Percentiles rank a stretch among this genome's conserved stretches.
These are phyloP conservation scores for Colletotrichum australisinense DNA, from an alignment of 2,329 filamentous ascomycete species.

Conservation along the genomic window DNA sequence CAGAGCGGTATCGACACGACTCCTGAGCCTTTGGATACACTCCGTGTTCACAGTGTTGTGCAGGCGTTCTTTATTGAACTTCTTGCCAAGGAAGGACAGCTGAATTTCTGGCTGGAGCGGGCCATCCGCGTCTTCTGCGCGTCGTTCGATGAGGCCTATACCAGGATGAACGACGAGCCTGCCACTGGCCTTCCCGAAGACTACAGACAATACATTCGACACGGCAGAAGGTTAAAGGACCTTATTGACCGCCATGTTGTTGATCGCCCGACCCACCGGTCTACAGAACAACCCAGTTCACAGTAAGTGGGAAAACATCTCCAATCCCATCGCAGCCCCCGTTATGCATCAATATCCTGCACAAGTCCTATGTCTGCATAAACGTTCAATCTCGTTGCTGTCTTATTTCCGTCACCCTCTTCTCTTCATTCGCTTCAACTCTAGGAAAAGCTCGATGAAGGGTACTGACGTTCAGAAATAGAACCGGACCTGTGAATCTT, in stretches of 20 bases:
- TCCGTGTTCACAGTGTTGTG: slow-evolving; percentile 63
- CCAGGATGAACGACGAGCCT: slow-evolving; percentile 53
- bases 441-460: neutral
- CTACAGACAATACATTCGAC: slow-evolving; percentile 63
- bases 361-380: neutral
- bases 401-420: neutral
- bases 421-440: neutral
- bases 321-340: neutral
- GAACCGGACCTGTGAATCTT: slow-evolving; percentile 44
- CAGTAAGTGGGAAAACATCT: neutral
- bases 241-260: slow-evolving; percentile 54
- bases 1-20: slow-evolving; percentile 43
- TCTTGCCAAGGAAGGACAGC: slow-evolving; percentile 53
- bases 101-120: slow-evolving; percentile 61
- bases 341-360: neutral
- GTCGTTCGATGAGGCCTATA: slow-evolving; percentile 59
- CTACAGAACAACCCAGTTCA: neutral
- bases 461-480: slow-evolving; percentile 15
- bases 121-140: slow-evolving; percentile 60
- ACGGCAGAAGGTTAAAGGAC: slow-evolving; percentile 58
- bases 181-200: slow-evolving; percentile 59
- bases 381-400: neutral
- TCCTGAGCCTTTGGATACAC: slow-evolving; percentile 60
- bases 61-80: slow-evolving; percentile 64
- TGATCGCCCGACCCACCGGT: neutral